A percentile compares a stretch with the other conserved stretches of the same genome.
Conservation (phyloP, 257 asterid species). For the Petunia axillaris region DNA sequence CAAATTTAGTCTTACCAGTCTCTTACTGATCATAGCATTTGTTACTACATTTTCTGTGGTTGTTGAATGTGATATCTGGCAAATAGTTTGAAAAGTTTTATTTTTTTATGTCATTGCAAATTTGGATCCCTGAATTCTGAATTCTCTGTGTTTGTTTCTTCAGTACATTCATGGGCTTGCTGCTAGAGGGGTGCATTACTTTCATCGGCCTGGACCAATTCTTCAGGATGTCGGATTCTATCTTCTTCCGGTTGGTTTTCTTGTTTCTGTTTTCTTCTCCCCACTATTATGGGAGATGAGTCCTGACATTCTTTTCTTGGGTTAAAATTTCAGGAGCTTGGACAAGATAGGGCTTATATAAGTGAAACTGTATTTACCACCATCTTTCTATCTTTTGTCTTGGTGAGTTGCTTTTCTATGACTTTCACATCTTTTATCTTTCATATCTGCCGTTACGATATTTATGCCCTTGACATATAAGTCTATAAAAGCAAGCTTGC, state of each 20-base stretch:
- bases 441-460: background rate
- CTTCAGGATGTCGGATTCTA: conserved; percentile 75
- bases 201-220: conserved; percentile 72
- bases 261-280: background rate
- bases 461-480: background rate
- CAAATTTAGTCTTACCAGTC: background rate
- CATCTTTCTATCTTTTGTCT: conserved; percentile 73
- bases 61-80: background rate
- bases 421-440: background rate
- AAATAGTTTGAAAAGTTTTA: background rate
- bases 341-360: conserved; percentile 76
- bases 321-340: conserved; percentile 74
- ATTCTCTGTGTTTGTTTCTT: conserved; percentile 17
- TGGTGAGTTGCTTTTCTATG: conserved; percentile 57
- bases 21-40: conserved; percentile 3
- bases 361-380: conserved; percentile 87
- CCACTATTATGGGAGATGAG: conserved; percentile 1
- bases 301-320: conserved; percentile 28
- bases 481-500: background rate
- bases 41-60: background rate
- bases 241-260: conserved; percentile 78
- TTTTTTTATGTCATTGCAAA: conserved; percentile 7
- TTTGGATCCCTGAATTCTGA: conserved; percentile 29
- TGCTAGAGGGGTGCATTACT: conserved; percentile 76
- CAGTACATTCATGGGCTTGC: conserved; percentile 81